Base-by-base conservation (phyloP, 371 early-diverging fungal genomes). In the Edhazardia aedis region DNA sequence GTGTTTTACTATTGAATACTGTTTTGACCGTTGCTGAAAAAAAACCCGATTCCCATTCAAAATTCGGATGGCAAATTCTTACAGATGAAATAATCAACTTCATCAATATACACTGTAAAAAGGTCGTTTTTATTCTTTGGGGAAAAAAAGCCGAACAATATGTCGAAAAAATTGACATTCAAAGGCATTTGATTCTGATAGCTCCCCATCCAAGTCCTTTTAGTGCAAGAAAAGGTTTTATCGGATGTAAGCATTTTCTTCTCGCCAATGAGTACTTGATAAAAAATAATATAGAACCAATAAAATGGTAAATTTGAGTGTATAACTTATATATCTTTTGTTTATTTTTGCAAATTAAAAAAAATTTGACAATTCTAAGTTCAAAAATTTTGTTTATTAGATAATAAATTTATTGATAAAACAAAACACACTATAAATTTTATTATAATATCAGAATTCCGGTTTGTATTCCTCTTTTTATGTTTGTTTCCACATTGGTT, bases 91-190 rank as follows among this genome's bases (percentile, higher is more conserved):
- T 89, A 18, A 76, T 94, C 37, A 61, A 71, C 11, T 68, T 79
- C 40, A 64, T 94, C 43, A 82, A 77, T 63, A 70, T 76, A 16
- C 68, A 72, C 26, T 69, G 75, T 3, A 53, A 58, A 0, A 68
- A 79, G 42, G 76, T 88, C 14, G 93, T 90, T 33, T 94, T 94
- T 71, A 78, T 94, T 71, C 76, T 91, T n/a, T 91, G 93, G 92
- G 95, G 95, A 11, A 50, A 51, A 2, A 76, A 79, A 67, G 88
- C 89, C 9, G 80, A 82, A 56, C 78, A 79, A 68, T 82, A 84
- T 50, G 79, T 25, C 1, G 44, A 24, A 1, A 38, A 64, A 18
- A 63, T 72, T 27, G 59, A 69, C 52, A 16, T 4, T 16, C 76
- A 63, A 25, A 76, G 77, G 70, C 92, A 94, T 67, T 62, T 83